Conservation (phyloP, 331 rosid genomes). For the Phaseolus coccineus region DNA sequence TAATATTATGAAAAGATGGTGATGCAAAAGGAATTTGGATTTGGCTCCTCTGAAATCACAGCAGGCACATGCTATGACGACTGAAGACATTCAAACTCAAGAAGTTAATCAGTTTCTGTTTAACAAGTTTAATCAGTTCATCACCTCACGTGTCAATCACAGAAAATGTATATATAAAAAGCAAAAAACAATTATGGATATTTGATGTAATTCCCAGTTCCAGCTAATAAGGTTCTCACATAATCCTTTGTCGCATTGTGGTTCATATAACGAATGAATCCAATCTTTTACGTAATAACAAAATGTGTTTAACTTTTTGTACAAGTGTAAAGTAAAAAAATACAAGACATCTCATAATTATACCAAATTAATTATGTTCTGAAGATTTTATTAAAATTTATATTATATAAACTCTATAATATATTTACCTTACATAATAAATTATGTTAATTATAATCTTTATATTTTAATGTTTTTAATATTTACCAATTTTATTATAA, state of each 20-base stretch:
- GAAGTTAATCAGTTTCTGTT: not conserved
- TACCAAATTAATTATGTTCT: no score
- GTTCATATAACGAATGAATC: no score
- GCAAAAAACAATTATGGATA: not conserved
- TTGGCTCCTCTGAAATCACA: not conserved
- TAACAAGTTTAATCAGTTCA: not conserved
- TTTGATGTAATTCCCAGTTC: not conserved
- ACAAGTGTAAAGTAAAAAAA: no score
- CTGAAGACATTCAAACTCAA: not conserved
- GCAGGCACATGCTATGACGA: not conserved
- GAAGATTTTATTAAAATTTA: no score
- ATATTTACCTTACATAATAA: no score
- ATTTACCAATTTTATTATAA: no score
- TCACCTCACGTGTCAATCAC: slow-evolving; percentile 7
- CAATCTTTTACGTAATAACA: no score
- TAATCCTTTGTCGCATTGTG: not conserved
- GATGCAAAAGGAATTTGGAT: not conserved
- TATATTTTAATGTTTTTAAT: no score
- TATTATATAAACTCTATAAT: no score
- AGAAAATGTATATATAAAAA: not conserved
- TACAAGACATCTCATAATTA: no score
- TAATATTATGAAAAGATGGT: not conserved
- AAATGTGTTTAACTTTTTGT: no score
- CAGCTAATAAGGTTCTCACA: not conserved
- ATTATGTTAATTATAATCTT: no score